Base-by-base conservation (phyloP, 441 rosid genomes). In the Francoa sonchifolia region DNA sequence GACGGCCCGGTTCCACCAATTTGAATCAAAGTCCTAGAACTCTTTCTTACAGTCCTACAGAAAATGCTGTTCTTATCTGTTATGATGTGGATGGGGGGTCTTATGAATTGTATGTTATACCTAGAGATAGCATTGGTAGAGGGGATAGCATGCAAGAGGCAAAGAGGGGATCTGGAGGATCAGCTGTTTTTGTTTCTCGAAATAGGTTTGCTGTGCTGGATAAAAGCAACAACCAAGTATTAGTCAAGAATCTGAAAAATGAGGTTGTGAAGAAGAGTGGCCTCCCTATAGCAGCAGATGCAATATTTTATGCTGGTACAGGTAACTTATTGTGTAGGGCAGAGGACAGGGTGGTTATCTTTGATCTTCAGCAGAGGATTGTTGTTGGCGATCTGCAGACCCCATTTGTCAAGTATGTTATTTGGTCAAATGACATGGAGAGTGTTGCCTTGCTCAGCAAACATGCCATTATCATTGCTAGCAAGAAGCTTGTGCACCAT, bases 401-500 rank as follows among this genome's bases (percentile, higher is more conserved):
- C 8, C 83, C 93, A n/a, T 74, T 68, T 55, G 69, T 81, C 37
- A 70, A 72, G 57, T 81, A 78, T 14, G 73, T 81, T 44, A 68
- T 78, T 39, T 85, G 95, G 93, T 85, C 95, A 16, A 71, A 50
- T 49, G 95, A 81, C 60, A 81, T 72, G 95, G 95, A 78, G 68
- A 78, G 53, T 55, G 80, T 79, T 59, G 93, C 96, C 27, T 66
- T 85, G 53, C 96, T 85, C 46, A 74, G 95, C 57, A 85, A 85
- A 52, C 89, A 81, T 54, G 73, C 89, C 11, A 85, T 85, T 47
- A 66, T 76, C 42, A 72, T 81, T 15, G 85, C 89, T 11, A 74
- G 62, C 67, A 85, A 76, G 64, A 81, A 68, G 60, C 86, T 85
- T 47, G 82, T 67, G 42, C 86, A 61, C 42, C 76, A 72, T 33